Evolutionary conservation across 495 filamentous ascomycete species (phyloP).

Genomic region (Durotheca rogersii): DNA sequence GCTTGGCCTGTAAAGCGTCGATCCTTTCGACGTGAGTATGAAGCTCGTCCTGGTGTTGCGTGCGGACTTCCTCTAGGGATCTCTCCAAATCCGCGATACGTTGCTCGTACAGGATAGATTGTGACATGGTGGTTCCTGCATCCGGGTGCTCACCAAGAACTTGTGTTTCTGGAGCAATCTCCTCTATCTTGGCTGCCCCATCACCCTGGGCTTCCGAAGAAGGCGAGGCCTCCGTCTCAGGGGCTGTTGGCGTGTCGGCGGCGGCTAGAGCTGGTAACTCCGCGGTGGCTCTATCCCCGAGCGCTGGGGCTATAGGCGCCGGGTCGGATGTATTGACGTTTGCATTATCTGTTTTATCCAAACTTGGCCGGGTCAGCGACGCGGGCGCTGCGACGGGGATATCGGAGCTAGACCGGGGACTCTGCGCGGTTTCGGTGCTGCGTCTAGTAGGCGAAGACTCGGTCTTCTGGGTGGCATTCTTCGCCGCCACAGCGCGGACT

Average conservation of each 20-base stretch:
- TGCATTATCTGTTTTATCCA: neutral
- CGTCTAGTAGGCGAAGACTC: constrained; percentile 22
- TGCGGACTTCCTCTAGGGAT: constrained; percentile 60
- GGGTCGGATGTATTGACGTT: neutral
- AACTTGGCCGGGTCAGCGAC: neutral
- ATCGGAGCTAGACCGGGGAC: constrained; percentile 33
- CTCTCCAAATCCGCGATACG: constrained; percentile 53
- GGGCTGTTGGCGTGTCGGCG: neutral
- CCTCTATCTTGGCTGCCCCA: neutral
- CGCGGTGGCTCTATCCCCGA: neutral
- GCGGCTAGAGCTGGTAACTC: constrained; percentile 6
- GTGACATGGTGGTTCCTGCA: neutral
- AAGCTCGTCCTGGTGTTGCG: constrained; percentile 74
- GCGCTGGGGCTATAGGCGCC: neutral
- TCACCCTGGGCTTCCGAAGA: neutral
- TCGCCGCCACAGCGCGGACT: constrained; percentile 60
- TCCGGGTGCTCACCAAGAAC: neutral
- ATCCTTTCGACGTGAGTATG: constrained; percentile 85
- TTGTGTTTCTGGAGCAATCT: constrained; percentile 5
- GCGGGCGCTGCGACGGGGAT: neutral
- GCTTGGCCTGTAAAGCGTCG: constrained; percentile 86
- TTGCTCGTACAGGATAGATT: constrained; percentile 32
- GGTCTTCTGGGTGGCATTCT: constrained; percentile 32
- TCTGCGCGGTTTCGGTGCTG: constrained; percentile 25
- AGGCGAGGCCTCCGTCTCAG: no score